phyloP scores from a whole-genome alignment of 2,329 filamentous ascomycete species.

The Claviceps sp. region DNA sequence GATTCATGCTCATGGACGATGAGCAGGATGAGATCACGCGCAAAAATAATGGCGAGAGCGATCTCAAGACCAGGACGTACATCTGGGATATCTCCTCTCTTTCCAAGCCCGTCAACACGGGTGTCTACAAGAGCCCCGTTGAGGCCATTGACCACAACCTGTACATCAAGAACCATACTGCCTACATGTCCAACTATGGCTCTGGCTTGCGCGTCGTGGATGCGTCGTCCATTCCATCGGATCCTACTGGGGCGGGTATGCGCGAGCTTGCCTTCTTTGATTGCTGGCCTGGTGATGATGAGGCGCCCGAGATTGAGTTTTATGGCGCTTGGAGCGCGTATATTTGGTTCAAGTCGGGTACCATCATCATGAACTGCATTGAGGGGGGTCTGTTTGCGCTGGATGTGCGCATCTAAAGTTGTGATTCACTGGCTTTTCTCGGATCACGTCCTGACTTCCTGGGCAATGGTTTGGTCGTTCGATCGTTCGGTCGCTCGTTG shows the following conservation, averaged over 20 bases:
- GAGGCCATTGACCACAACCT: slow-evolving; percentile 32
- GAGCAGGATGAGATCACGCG: slow-evolving; percentile 36
- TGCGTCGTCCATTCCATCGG: slow-evolving; percentile 16
- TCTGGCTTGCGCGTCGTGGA: slow-evolving; percentile 29
- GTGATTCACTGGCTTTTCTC: no score
- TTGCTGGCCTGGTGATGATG: slow-evolving; percentile 32
- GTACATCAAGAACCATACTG: slow-evolving; percentile 26
- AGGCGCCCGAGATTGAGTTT: slow-evolving; percentile 17
- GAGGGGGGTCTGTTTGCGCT: slow-evolving; percentile 32
- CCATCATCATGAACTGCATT: slow-evolving; percentile 32
- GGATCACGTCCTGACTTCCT: no score
- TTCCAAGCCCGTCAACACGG: slow-evolving; percentile 24
- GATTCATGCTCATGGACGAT: slow-evolving; percentile 35
- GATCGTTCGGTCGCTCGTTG: no score
- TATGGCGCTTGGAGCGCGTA: slow-evolving; percentile 30
- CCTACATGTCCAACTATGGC: slow-evolving; percentile 34
- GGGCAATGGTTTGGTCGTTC: neutral
- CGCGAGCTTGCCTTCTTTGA: slow-evolving; percentile 33
- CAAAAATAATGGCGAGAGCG: slow-evolving; percentile 19
- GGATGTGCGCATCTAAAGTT: slow-evolving; percentile 13
- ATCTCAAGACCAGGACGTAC: slow-evolving; percentile 28
- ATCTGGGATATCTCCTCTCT: slow-evolving; percentile 33
- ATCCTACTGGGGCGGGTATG: slow-evolving; percentile 26
- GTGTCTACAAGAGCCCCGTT: slow-evolving; percentile 24
- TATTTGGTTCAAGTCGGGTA: slow-evolving; percentile 29